Base-by-base conservation (phyloP, 768 basidiomycete species). In the Gelatoporia subvermispora region DNA sequence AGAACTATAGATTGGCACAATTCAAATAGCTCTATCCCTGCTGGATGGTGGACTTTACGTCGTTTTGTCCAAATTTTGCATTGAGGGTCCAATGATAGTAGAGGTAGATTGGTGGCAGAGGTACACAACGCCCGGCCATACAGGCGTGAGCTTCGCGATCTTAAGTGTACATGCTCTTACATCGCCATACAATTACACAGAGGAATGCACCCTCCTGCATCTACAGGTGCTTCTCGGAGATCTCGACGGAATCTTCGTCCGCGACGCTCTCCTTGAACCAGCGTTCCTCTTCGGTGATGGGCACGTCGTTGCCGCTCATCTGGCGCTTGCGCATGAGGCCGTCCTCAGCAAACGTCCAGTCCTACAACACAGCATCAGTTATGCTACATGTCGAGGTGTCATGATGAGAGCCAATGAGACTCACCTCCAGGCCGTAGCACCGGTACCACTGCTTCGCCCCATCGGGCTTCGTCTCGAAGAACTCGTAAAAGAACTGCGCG, bases 281-380 rank as follows among this genome's bases (percentile, higher is more conserved):
- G 21, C 79, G 54, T 40, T 78, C 74, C 11, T 66, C 68, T 5
- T 70, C 65, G 9, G 62, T 22, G 51, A 82, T 78, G 22, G 67
- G 35, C 4, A 80, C 64, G 50, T 75, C 70, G 58, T 74, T 75
- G 16, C 65, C 72, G 52, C 70, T 69, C 71, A 77, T 76, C 65
- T 77, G 75, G n/a, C 80, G 67, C 53, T 77, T 76, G 45, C 64
- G 59, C 79, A 81, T 82, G 28, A 72, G 63, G 0, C 80, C 80
- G 40, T 72, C 69, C 7, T 64, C 55, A 1, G 60, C 72, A 52
- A 77, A 82, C 2, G 77, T 78, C 78, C 80, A 81, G 58, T 79
- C 78, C 69, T 79, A 55, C 34, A 35, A 1, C 48, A 38, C n/a
- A 20, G 31, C 13, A 5, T 3, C 15, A 10, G 21, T 37, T 7